A percentile compares a stretch with the other conserved stretches of the same genome.
These are phyloP conservation scores for Phycomyces nitens DNA, from an alignment of 192 early-diverging fungal genomes.

Conservation along the genomic window DNA sequence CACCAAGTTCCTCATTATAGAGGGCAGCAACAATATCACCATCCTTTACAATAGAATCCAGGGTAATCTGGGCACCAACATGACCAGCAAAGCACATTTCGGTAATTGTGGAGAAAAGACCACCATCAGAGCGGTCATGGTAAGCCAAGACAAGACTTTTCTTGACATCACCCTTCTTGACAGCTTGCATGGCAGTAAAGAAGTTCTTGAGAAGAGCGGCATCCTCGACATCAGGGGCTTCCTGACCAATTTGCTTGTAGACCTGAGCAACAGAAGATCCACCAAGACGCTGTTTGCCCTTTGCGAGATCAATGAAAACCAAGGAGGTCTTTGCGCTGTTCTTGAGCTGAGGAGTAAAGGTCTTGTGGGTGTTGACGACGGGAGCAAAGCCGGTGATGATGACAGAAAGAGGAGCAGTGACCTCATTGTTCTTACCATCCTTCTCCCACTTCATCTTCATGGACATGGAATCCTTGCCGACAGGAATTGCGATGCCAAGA, in stretches of 20 bases:
- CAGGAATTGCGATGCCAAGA: conserved; percentile 92
- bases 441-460: conserved; percentile 94
- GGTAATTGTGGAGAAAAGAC: conserved; percentile 83
- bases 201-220: conserved; percentile 66
- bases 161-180: conserved; percentile 21
- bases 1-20: conserved; percentile 98
- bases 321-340: conserved; percentile 54
- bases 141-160: conserved; percentile 79
- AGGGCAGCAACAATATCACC: conserved; percentile 57
- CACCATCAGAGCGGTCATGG: conserved; percentile 99
- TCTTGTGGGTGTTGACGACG: conserved; percentile 80
- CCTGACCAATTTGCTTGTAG: conserved; percentile 75
- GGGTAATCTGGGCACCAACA: conserved; percentile 72
- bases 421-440: conserved; percentile 41
- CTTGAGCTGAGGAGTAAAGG: conserved; percentile 85
- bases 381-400: conserved; percentile 92
- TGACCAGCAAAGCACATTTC: conserved; percentile 99
- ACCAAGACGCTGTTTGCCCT: conserved; percentile 83
- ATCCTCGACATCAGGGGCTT: conserved; percentile 86
- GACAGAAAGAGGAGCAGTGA: conserved; percentile 89
- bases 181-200: conserved; percentile 69
- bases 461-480: conserved; percentile 99
- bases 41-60: conserved; percentile 45
- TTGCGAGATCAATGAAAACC: conserved; percentile 83
- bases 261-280: conserved; percentile 95